Evolutionary conservation across 306 rosid genomes (phyloP).

Genomic region (Vachellia pachyceras): DNA sequence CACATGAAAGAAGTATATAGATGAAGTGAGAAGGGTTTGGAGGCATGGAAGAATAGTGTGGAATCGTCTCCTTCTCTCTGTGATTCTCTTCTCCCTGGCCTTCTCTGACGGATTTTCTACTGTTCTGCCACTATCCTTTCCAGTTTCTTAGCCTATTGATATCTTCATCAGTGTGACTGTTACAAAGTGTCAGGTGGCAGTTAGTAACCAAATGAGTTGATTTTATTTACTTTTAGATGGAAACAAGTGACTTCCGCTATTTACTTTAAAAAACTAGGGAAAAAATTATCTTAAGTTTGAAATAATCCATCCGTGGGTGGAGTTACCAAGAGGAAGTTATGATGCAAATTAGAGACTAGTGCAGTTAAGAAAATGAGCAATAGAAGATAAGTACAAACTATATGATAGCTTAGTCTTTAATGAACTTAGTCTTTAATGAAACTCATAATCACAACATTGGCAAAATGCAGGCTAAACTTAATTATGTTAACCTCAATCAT

Average conservation of each 20-base stretch:
- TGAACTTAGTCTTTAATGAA: too few relatives aligned
- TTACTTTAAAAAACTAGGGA: neutral
- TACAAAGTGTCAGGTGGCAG: slow-evolving; percentile 29
- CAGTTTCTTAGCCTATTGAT: too few relatives aligned
- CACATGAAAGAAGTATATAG: too few relatives aligned
- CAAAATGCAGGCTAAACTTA: neutral
- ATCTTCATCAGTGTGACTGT: too few relatives aligned
- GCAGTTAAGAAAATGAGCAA: neutral
- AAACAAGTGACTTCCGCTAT: slow-evolving; percentile 9
- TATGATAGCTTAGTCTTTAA: neutral
- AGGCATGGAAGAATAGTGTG: too few relatives aligned
- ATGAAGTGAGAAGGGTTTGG: too few relatives aligned
- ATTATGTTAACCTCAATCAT: neutral
- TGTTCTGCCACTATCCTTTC: too few relatives aligned
- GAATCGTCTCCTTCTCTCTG: too few relatives aligned
- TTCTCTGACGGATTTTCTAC: too few relatives aligned
- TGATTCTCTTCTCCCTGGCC: too few relatives aligned
- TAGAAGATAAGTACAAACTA: neutral
- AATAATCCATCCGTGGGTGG: neutral
- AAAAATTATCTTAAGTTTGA: neutral
- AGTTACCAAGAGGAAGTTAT: neutral
- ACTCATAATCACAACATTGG: neutral
- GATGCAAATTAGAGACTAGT: neutral
- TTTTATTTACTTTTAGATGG: slow-evolving; percentile 9
- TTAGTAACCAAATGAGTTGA: slow-evolving; percentile 5